Conservation (phyloP, 768 basidiomycete genomes). For the Boletus reticuloceps region DNA sequence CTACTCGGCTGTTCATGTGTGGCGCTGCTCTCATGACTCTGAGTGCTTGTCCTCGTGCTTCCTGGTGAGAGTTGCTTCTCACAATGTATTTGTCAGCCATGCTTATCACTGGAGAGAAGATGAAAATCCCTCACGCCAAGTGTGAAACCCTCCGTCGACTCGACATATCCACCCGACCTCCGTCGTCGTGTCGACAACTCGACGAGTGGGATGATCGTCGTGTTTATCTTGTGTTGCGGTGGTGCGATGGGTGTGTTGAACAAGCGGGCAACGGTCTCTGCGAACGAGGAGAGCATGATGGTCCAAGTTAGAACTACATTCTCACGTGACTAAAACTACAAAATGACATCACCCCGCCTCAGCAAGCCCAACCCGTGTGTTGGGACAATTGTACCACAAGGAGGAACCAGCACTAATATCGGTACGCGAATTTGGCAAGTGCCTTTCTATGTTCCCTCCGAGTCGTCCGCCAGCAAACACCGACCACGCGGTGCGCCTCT, state of each 20-base stretch:
- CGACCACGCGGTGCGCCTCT: neutral
- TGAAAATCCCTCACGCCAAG: slow-evolving; percentile 14
- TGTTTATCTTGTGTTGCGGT: neutral
- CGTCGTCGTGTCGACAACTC: slow-evolving; percentile 12
- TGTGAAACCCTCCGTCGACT: slow-evolving; percentile 1
- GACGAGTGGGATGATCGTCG: slow-evolving; percentile 16
- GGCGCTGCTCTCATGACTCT: slow-evolving; percentile 8
- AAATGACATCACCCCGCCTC: slow-evolving; percentile 9
- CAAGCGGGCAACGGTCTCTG: slow-evolving; percentile 14
- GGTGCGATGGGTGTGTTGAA: slow-evolving; percentile 25
- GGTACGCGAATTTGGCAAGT: no score
- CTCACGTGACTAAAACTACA: slow-evolving; percentile 12
- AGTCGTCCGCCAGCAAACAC: neutral
- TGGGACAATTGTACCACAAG: neutral
- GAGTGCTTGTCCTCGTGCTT: slow-evolving; percentile 11
- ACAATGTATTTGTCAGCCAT: neutral
- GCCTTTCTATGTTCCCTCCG: neutral
- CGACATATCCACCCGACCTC: neutral
- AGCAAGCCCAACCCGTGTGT: neutral
- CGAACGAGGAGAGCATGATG: slow-evolving; percentile 13
- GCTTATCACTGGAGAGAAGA: neutral
- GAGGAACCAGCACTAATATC: neutral
- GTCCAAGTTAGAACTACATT: neutral
- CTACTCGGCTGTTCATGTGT: neutral
- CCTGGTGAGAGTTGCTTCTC: slow-evolving; percentile 5